Evolutionary conservation across 2,329 filamentous ascomycete genomes (phyloP).

Genomic region (Fusarium xyrophilum): DNA sequence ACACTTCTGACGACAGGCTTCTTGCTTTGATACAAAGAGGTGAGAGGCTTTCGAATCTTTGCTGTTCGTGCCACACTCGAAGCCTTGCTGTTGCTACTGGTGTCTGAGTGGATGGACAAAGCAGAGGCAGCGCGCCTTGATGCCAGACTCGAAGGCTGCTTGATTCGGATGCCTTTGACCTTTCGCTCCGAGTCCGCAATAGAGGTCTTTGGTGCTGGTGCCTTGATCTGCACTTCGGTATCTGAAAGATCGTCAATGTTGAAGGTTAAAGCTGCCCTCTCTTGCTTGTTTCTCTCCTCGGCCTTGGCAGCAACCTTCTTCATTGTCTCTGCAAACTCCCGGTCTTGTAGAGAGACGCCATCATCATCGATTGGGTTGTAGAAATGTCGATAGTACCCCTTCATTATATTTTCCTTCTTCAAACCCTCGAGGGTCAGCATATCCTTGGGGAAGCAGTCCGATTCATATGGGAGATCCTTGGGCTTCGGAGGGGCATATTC

Average conservation of each 20-base stretch:
- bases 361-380: conserved; percentile 71
- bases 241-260: conserved; percentile 56
- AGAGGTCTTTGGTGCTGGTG: background rate
- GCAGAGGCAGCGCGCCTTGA: conserved; percentile 63
- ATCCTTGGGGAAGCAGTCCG: conserved; percentile 69
- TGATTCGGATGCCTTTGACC: conserved; percentile 16
- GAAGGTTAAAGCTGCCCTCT: conserved; percentile 69
- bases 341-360: conserved; percentile 68
- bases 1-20: conserved; percentile 48
- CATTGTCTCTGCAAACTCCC: conserved; percentile 63
- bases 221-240: conserved; percentile 47
- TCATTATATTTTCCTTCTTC: conserved; percentile 65
- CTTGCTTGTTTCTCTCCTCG: conserved; percentile 71
- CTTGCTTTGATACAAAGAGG: conserved; percentile 43
- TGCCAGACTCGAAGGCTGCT: conserved; percentile 42
- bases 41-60: conserved; percentile 41
- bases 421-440: conserved; percentile 64
- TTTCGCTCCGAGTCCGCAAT: background rate
- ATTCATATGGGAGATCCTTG: conserved; percentile 70
- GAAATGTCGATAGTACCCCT: conserved; percentile 67
- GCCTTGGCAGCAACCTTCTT: conserved; percentile 61
- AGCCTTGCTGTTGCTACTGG: conserved; percentile 22
- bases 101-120: conserved; percentile 52
- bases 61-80: conserved; percentile 14
- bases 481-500: conserved; percentile 87